phyloP scores from a whole-genome alignment of 441 rosid genomes.

The Iberis amara region DNA sequence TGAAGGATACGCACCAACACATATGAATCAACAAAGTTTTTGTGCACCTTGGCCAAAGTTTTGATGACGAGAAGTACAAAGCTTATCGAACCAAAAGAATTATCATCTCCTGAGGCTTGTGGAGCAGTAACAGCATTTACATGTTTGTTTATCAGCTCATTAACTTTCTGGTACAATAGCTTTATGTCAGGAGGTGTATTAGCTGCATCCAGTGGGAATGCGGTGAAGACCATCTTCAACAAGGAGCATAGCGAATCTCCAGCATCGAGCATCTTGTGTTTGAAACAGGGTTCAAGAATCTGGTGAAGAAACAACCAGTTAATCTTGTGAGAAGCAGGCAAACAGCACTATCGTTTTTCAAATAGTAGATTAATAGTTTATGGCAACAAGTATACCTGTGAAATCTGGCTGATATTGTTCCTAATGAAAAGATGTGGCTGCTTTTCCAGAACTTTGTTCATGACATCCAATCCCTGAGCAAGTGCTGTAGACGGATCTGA shows the following conservation, averaged over 20 bases:
- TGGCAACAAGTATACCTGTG: constrained; percentile 60
- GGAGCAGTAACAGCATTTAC: constrained; percentile 58
- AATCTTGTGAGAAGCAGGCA: constrained; percentile 11
- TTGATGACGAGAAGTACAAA: constrained; percentile 89
- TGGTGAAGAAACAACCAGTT: constrained; percentile 31
- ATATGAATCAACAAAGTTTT: constrained; percentile 67
- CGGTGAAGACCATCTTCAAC: constrained; percentile 89
- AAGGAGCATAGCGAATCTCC: constrained; percentile 93
- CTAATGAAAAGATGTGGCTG: constrained; percentile 92
- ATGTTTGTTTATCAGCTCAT: constrained; percentile 90
- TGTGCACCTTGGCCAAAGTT: constrained; percentile 86
- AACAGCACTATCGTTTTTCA: constrained; percentile 12
- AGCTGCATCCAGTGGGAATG: constrained; percentile 81
- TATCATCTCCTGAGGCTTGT: constrained; percentile 76
- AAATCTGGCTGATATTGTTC: constrained; percentile 89
- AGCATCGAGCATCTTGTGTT: constrained; percentile 90
- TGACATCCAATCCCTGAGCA: constrained; percentile 98
- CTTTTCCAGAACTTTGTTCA: constrained; percentile 98
- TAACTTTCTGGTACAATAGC: constrained; percentile 75
- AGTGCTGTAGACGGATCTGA: constrained; percentile 95
- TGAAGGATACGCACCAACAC: constrained; percentile 84
- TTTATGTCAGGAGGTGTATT: constrained; percentile 74
- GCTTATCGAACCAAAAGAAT: constrained; percentile 64
- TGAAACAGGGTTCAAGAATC: constrained; percentile 99
- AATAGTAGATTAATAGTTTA: constrained; percentile 19